Evolutionary conservation across 2,329 filamentous ascomycete species (phyloP).

Genomic region (Colletotrichum simmondsii): DNA sequence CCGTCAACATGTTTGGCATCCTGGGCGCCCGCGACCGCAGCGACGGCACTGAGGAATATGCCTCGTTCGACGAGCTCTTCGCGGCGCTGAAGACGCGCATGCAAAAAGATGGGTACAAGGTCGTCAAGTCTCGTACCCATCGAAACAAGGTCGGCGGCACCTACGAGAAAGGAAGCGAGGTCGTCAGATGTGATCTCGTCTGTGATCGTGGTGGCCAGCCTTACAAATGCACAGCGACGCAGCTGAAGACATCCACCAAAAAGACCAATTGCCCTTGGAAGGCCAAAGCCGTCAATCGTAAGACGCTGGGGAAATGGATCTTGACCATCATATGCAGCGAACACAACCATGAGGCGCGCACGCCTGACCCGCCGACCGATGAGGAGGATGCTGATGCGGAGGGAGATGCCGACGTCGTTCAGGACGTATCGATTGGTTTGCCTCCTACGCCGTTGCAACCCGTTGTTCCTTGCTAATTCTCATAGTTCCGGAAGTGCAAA

Average conservation of each 20-base stretch:
- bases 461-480: background rate
- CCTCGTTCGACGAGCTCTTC: slow-evolving; percentile 55
- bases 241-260: slow-evolving; percentile 57
- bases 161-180: slow-evolving; percentile 53
- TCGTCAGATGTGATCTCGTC: slow-evolving; percentile 57
- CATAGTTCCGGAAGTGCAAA: slow-evolving; percentile 12
- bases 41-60: slow-evolving; percentile 45
- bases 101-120: slow-evolving; percentile 57
- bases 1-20: slow-evolving; percentile 54
- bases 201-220: slow-evolving; percentile 56
- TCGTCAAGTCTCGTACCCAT: slow-evolving; percentile 57
- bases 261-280: slow-evolving; percentile 59
- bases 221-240: slow-evolving; percentile 55
- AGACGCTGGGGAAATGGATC: slow-evolving; percentile 56
- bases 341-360: slow-evolving; percentile 57
- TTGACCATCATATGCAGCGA: slow-evolving; percentile 55
- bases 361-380: slow-evolving; percentile 52
- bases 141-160: slow-evolving; percentile 53
- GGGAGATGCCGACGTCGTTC: slow-evolving; percentile 39
- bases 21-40: slow-evolving; percentile 50
- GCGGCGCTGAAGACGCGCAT: slow-evolving; percentile 52
- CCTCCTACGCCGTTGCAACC: background rate
- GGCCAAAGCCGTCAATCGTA: slow-evolving; percentile 56
- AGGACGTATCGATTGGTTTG: slow-evolving; percentile 35
- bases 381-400: slow-evolving; percentile 48